Conservation (phyloP, 1,139 yeast species). For the Sugiyamaella novakii region DNA sequence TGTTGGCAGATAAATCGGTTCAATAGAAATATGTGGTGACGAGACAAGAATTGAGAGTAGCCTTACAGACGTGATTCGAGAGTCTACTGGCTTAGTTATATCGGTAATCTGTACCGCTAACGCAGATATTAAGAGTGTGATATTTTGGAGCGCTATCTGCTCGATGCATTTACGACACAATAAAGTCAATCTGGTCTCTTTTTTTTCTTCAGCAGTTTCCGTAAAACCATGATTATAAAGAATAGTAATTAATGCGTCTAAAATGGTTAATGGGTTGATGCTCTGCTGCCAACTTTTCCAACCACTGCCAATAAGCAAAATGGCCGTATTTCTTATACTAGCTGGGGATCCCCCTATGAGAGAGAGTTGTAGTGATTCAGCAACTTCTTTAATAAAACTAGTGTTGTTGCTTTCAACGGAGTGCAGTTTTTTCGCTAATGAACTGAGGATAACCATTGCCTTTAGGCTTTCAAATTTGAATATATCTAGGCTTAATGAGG, state of each 20-base stretch:
- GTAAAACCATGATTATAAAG: slow-evolving; percentile 29
- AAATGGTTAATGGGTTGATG: slow-evolving; percentile 32
- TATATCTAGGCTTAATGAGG: slow-evolving; percentile 21
- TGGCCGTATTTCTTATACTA: slow-evolving; percentile 27
- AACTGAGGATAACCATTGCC: slow-evolving; percentile 26
- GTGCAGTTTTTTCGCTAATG: slow-evolving; percentile 8
- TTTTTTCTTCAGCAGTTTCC: slow-evolving; percentile 14
- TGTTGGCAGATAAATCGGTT: slow-evolving; percentile 29
- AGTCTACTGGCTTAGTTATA: slow-evolving; percentile 25
- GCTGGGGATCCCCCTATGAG: slow-evolving; percentile 28
- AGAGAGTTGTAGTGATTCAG: slow-evolving; percentile 32
- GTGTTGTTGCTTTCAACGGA: not conserved
- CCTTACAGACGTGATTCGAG: slow-evolving; percentile 32
- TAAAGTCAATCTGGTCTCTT: slow-evolving; percentile 15
- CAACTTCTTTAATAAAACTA: slow-evolving; percentile 21
- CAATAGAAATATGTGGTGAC: slow-evolving; percentile 20
- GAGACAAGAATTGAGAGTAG: slow-evolving; percentile 28
- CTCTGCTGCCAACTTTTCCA: slow-evolving; percentile 36
- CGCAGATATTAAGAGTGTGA: slow-evolving; percentile 32
- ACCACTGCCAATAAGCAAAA: slow-evolving; percentile 34
- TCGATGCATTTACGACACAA: slow-evolving; percentile 30
- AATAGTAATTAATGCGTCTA: slow-evolving; percentile 30
- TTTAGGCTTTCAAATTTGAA: slow-evolving; percentile 19
- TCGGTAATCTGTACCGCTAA: slow-evolving; percentile 31
- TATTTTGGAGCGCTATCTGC: slow-evolving; percentile 32